Conservation (phyloP, 176 grass and related monocot species). For the Metroxylon sagu region DNA sequence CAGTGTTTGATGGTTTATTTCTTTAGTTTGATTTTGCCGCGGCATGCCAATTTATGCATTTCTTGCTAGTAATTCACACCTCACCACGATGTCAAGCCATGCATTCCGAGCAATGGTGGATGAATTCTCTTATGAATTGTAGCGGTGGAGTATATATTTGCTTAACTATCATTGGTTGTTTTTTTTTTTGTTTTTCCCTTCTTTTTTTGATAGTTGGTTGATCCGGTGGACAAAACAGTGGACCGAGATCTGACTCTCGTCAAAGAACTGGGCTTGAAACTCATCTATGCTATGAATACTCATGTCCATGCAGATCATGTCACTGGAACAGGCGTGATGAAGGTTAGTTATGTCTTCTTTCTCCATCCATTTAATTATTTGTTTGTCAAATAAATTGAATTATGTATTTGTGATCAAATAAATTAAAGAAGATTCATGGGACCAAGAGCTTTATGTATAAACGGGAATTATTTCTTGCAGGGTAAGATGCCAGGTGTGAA, state of each 20-base stretch:
- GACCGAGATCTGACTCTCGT: constrained; percentile 80
- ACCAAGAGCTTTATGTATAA: background rate
- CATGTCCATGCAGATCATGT: constrained; percentile 97
- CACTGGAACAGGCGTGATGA: constrained; percentile 83
- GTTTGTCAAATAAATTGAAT: too few relatives aligned
- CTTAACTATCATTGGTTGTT: background rate
- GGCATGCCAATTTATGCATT: background rate
- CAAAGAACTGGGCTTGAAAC: constrained; percentile 84
- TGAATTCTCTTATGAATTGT: too few relatives aligned
- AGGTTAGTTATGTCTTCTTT: constrained; percentile 27
- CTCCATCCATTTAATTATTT: too few relatives aligned
- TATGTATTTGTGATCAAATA: too few relatives aligned
- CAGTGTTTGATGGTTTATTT: too few relatives aligned
- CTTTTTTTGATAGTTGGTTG: constrained; percentile 46
- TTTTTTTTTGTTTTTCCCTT: too few relatives aligned
- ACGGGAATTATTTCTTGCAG: constrained; percentile 25
- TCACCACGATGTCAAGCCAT: too few relatives aligned
- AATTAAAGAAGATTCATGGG: background rate
- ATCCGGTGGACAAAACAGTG: constrained; percentile 72
- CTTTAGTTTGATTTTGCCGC: background rate
- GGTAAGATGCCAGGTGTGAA: constrained; percentile 61
- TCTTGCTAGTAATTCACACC: background rate
- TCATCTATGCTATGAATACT: constrained; percentile 90
- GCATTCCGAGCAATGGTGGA: too few relatives aligned
- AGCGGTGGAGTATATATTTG: too few relatives aligned